phyloP scores from a whole-genome alignment of 495 filamentous ascomycete genomes.

The Aspergillus egyptiacus region DNA sequence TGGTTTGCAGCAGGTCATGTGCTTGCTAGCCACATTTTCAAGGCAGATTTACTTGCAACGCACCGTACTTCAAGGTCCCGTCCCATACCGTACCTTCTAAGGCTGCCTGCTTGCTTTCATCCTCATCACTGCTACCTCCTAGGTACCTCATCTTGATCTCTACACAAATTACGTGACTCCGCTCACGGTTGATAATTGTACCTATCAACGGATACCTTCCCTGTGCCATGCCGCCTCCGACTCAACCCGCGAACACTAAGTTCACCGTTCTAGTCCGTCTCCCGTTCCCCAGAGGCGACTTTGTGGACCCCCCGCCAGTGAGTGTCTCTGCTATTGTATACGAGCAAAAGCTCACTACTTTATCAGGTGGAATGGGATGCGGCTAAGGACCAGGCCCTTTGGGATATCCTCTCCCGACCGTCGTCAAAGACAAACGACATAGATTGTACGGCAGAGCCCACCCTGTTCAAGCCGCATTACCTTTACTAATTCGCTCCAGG shows the following conservation, averaged over 20 bases:
- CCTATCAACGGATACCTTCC: background rate
- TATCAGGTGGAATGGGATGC: slow-evolving; percentile 65
- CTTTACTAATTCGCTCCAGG: slow-evolving; percentile 50
- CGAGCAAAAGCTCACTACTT: slow-evolving; percentile 10
- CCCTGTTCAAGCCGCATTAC: background rate
- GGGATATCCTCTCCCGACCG: slow-evolving; percentile 75
- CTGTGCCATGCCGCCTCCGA: slow-evolving; percentile 6
- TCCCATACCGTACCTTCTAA: too few relatives aligned
- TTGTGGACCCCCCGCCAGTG: slow-evolving; percentile 85
- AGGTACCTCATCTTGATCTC: too few relatives aligned
- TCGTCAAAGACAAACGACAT: slow-evolving; percentile 68
- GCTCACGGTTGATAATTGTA: too few relatives aligned
- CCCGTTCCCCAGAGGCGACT: slow-evolving; percentile 79
- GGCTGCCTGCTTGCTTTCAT: too few relatives aligned
- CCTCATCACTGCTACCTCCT: too few relatives aligned
- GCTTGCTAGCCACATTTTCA: too few relatives aligned
- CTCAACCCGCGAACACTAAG: slow-evolving; percentile 26
- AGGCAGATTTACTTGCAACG: too few relatives aligned
- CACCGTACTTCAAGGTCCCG: too few relatives aligned
- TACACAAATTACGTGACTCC: too few relatives aligned
- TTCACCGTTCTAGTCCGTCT: slow-evolving; percentile 80
- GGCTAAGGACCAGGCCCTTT: slow-evolving; percentile 78
- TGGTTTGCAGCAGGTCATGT: too few relatives aligned
- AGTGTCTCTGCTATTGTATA: slow-evolving; percentile 19
- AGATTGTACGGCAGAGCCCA: slow-evolving; percentile 61